Evolutionary conservation across 805 yeast species (phyloP), one percentile per base, ranked within the genome.

Genomic region (Wickerhamiella azymoides): DNA sequence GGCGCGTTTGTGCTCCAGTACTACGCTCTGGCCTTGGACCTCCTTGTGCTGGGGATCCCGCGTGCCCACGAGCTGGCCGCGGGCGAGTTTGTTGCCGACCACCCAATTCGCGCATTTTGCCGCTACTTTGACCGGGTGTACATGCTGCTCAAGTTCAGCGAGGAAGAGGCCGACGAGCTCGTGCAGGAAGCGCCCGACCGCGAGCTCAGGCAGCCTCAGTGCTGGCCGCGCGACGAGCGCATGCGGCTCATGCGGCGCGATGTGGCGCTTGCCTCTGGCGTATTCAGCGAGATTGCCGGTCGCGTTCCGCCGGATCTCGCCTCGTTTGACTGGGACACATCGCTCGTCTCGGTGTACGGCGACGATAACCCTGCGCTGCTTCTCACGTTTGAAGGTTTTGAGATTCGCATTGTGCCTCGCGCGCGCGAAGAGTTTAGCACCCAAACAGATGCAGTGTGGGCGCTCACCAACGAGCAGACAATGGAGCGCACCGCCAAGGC

Each of bases 361-460:
- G 74, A 73, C 47, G 94, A 88, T 49, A 92, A 92, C 57, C 89
- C 96, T 7, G 93, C 89, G 54, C 59, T 92, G 49, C 64, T 89
- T 27, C 85, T 89, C 55, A 73, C 92, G 0, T 83, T 92, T 88
- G 80, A 92, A 62, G 99, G 98, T 0, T 92, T 92, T 65, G 98
- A 92, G 57, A 80, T 92, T 1, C 68, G 98, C 46, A 80, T 92
- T 26, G 61, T 84, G 38, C 98, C 98, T 3, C 84, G 77, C 55
- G 52, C 62, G 18, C 70, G 96, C 52, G 65, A 62, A 6, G 83
- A 73, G 27, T 73, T 71, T 3, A 60, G 65, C 7, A 68, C 80
- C 0, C 65, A 73, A 2, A 65, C 65, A 45, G 98, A 92, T 62
- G 92, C 96, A 33, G 85, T 82, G 2, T 92, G 99, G 99, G 93